Evolutionary conservation across 768 basidiomycete genomes (phyloP).

Genomic region (Trichaptum fuscoviolaceum): DNA sequence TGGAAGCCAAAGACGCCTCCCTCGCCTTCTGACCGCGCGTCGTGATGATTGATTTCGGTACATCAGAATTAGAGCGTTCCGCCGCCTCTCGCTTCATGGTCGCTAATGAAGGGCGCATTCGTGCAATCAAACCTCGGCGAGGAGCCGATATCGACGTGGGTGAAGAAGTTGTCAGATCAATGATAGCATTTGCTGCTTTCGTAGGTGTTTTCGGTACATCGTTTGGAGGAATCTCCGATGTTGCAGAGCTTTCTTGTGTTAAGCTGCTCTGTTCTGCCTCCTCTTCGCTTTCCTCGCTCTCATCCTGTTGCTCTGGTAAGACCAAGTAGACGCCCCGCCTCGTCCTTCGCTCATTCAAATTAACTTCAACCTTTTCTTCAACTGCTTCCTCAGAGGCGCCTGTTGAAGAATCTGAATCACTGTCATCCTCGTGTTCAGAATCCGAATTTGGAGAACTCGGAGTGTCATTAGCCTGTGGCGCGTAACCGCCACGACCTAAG

Average conservation of each 20-base stretch:
- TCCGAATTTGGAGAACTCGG: constrained; percentile 28
- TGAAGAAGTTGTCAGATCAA: background rate
- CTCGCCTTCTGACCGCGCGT: constrained; percentile 5
- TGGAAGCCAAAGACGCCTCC: background rate
- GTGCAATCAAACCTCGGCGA: background rate
- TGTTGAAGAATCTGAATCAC: constrained; percentile 14
- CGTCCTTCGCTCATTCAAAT: constrained; percentile 76
- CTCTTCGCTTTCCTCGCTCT: constrained; percentile 26
- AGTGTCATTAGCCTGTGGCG: constrained; percentile 43
- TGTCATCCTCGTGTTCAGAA: constrained; percentile 17
- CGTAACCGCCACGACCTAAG: constrained; percentile 68
- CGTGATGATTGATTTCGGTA: constrained; percentile 2
- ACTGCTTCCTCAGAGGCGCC: constrained; percentile 17
- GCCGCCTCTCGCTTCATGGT: background rate
- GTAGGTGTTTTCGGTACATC: background rate
- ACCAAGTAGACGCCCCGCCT: constrained; percentile 79
- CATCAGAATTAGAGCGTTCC: background rate
- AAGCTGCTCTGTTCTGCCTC: constrained; percentile 5
- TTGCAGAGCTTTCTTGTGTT: background rate
- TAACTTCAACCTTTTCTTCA: constrained; percentile 36
- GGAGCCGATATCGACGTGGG: background rate
- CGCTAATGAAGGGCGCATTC: background rate
- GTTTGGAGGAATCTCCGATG: background rate
- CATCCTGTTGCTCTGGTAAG: constrained; percentile 53
- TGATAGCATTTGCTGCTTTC: background rate